Base-by-base conservation (phyloP, 805 yeast genomes). In the Tetrapisispora fleetii region DNA sequence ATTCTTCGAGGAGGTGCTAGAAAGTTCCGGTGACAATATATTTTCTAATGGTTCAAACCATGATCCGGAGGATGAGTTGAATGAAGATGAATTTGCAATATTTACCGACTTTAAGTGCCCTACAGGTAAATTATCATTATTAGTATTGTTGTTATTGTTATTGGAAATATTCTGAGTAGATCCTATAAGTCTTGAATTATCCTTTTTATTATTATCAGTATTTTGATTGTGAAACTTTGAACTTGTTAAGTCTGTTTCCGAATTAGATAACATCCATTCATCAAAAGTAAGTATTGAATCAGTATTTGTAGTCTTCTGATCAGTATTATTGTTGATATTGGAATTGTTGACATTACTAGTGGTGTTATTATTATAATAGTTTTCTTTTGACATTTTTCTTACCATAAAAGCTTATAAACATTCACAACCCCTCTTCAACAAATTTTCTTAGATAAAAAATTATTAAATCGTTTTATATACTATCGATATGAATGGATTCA, bases 11-110 rank as follows among this genome's bases (percentile, higher is more conserved):
- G 62, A 53, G 1, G 58, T 54, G 37, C 55, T 51, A 4, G 60
- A 55, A 4, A 41, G 37, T 17, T 58, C 54, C 8, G 62, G 55
- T 11, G 63, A 61, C 18, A 60, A 47, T 21, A 60, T 52, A 37
- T 49, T 55, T 45, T 61, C 65, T 42, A 59, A 46, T 3, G 64
- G 63, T 40, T 59, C 64, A 30, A 60, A 60, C 64, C 64, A 60
- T 16, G 48, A 39, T 21, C 39, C 48, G 13, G 48, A 45, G 8
- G 43, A 30, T 7, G 42, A 38, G 9, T 40, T 37, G 9, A 38
- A 30, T 30, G 47, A 45, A 19, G 47, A 30, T 9, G 43, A 27
- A 18, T 37, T 28, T 22, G 22, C 41, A 10, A 19, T 14, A 21
- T 38, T 22, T 38, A 37, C 30, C 27, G 9, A 37, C 14, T 44